A percentile compares a stretch with the other conserved stretches of the same genome.
phyloP scores from a whole-genome alignment of 768 basidiomycete species.

The Hericium rajendrae region DNA sequence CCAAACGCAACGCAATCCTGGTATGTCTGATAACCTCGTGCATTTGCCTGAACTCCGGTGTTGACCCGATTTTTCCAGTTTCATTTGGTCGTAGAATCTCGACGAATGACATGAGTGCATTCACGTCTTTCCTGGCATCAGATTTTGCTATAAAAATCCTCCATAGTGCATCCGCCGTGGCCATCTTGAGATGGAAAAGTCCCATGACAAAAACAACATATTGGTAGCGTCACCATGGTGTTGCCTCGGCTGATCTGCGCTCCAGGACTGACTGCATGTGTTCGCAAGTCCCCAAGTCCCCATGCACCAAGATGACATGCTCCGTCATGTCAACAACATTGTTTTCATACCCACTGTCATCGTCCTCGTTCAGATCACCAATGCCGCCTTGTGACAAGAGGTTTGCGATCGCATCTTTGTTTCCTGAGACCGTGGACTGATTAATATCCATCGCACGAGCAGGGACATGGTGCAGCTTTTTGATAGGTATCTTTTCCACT shows the following conservation, averaged over 20 bases:
- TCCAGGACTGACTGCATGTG: not conserved
- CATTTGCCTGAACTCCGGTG: not conserved
- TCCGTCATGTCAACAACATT: slow-evolving; percentile 2
- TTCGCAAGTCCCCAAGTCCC: slow-evolving; percentile 15
- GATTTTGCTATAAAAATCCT: not conserved
- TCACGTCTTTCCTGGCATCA: no score
- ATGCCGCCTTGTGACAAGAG: not conserved
- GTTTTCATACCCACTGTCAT: not conserved
- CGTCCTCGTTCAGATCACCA: not conserved
- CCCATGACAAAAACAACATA: slow-evolving; percentile 25
- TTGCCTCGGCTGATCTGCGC: slow-evolving; percentile 19
- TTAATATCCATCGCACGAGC: not conserved
- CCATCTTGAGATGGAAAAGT: slow-evolving; percentile 29
- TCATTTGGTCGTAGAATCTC: not conserved
- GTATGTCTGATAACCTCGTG: not conserved
- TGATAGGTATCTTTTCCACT: not conserved
- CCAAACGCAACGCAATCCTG: not conserved
- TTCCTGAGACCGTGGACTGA: not conserved
- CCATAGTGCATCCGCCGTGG: slow-evolving; percentile 19
- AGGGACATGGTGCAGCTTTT: not conserved
- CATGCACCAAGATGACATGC: slow-evolving; percentile 12
- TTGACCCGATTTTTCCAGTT: not conserved
- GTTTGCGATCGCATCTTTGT: not conserved
- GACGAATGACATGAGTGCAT: no score
- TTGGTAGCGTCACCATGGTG: slow-evolving; percentile 22